A percentile compares a stretch with the other conserved stretches of the same genome.
Conservation (phyloP, 2,329 filamentous ascomycete genomes). For the Sclerotinia borealis region DNA sequence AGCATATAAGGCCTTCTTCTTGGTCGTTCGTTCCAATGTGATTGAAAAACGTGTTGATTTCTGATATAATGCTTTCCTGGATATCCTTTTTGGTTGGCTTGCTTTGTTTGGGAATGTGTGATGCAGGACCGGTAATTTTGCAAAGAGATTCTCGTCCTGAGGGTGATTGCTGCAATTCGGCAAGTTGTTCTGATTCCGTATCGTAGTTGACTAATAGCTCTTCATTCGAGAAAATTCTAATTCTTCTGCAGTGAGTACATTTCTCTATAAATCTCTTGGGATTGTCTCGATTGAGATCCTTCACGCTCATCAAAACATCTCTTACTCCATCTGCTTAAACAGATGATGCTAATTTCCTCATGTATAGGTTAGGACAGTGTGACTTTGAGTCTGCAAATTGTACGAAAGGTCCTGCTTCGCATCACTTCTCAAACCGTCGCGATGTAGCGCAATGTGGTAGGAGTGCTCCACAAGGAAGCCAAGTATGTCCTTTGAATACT, state of each 20-base stretch:
- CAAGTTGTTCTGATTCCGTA: not conserved
- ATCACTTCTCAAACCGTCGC: constrained; percentile 15
- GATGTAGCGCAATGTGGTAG: constrained; percentile 9
- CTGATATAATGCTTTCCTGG: not conserved
- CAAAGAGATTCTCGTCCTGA: not conserved
- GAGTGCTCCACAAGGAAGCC: not conserved
- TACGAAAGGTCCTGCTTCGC: not conserved
- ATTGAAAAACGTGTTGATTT: not conserved
- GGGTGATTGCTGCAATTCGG: not conserved
- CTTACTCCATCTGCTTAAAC: not conserved
- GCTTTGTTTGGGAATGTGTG: not conserved
- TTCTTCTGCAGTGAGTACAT: not conserved
- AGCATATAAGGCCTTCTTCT: not conserved
- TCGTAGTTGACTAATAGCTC: not conserved
- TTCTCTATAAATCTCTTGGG: not conserved
- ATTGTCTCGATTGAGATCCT: no score
- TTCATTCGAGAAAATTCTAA: not conserved
- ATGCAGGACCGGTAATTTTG: not conserved
- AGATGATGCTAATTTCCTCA: not conserved
- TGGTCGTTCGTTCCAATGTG: not conserved
- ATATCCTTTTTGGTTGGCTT: not conserved
- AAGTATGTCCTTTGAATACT: constrained; percentile 8
- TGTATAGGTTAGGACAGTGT: not conserved
- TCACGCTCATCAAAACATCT: not conserved
- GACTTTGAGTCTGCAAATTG: not conserved